Percentiles rank a stretch among this genome's conserved stretches.
Conservation (phyloP, 345 rosid species). For the Aurinia saxatilis region DNA sequence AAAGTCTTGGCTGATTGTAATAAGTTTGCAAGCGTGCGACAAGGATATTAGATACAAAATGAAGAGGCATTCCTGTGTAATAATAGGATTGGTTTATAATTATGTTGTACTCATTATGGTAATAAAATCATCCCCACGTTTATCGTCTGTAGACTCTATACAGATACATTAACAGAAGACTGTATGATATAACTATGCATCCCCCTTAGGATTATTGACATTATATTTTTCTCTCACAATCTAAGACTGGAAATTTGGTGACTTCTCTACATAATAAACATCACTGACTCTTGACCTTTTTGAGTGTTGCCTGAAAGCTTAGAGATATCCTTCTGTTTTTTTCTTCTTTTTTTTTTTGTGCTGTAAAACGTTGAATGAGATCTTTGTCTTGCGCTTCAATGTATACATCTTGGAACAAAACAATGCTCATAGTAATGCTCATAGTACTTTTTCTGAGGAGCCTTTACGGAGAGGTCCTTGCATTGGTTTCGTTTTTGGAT, state of each 20-base stretch:
- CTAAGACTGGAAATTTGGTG: neutral
- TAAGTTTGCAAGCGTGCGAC: neutral
- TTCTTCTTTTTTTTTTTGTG: too few species aligned
- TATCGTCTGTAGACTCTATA: neutral
- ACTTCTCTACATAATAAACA: constrained; percentile 11
- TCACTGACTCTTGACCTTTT: neutral
- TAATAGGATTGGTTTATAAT: too few species aligned
- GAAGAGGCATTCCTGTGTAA: too few species aligned
- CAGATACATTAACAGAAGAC: constrained; percentile 6
- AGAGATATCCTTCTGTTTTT: too few species aligned
- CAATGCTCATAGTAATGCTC: neutral
- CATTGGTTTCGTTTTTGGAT: constrained; percentile 6
- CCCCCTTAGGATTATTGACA: too few species aligned
- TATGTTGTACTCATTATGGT: too few species aligned
- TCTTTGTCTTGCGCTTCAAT: neutral
- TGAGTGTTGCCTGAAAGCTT: neutral
- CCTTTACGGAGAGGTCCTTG: constrained; percentile 1
- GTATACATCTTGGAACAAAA: too few species aligned
- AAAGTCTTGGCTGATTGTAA: neutral
- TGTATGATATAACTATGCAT: neutral
- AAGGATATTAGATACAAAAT: too few species aligned
- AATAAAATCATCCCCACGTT: neutral
- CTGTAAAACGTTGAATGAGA: neutral
- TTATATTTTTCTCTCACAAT: neutral
- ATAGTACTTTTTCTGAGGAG: constrained; percentile 2